Percentiles rank a stretch among this genome's conserved stretches.
phyloP scores from a whole-genome alignment of 495 filamentous ascomycete species.

The Talaromyces nanjingensis region DNA sequence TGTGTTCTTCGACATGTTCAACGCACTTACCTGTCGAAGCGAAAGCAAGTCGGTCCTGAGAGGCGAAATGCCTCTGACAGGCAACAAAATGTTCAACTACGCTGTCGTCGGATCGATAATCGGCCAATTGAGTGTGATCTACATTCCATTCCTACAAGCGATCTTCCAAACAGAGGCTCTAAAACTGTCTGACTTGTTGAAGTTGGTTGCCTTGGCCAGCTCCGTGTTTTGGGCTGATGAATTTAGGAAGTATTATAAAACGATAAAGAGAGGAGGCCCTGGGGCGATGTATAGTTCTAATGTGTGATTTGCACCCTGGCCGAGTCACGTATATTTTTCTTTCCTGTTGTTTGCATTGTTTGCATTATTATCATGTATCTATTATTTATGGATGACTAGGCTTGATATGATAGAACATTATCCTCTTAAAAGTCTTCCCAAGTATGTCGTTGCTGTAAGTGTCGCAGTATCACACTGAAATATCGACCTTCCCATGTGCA shows the following conservation, averaged over 20 bases:
- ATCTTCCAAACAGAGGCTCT: conserved; percentile 95
- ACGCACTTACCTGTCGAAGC: conserved; percentile 86
- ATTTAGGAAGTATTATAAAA: conserved; percentile 61
- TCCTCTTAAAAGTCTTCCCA: too few relatives aligned
- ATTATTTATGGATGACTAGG: neutral
- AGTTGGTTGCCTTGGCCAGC: conserved; percentile 68
- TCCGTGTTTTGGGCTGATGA: conserved; percentile 95
- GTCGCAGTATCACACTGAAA: too few relatives aligned
- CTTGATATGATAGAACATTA: neutral
- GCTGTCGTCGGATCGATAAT: conserved; percentile 76
- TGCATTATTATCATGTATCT: conserved; percentile 6
- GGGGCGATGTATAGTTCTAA: conserved; percentile 38
- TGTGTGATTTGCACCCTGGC: conserved; percentile 21
- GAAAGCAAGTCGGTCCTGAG: conserved; percentile 82
- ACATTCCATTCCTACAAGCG: conserved; percentile 84
- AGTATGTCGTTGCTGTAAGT: too few relatives aligned
- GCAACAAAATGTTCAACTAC: conserved; percentile 93
- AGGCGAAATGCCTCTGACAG: conserved; percentile 74
- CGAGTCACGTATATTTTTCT: neutral
- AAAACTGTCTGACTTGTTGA: conserved; percentile 59
- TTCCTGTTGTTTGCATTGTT: neutral
- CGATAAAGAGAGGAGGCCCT: conserved; percentile 27
- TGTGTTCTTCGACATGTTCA: conserved; percentile 98
- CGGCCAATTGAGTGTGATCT: conserved; percentile 86
- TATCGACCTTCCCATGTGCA: too few relatives aligned